These are phyloP conservation scores for Plectosphaerella cucumerina DNA, from an alignment of 2,329 filamentous ascomycete genomes.

Conservation along the genomic window DNA sequence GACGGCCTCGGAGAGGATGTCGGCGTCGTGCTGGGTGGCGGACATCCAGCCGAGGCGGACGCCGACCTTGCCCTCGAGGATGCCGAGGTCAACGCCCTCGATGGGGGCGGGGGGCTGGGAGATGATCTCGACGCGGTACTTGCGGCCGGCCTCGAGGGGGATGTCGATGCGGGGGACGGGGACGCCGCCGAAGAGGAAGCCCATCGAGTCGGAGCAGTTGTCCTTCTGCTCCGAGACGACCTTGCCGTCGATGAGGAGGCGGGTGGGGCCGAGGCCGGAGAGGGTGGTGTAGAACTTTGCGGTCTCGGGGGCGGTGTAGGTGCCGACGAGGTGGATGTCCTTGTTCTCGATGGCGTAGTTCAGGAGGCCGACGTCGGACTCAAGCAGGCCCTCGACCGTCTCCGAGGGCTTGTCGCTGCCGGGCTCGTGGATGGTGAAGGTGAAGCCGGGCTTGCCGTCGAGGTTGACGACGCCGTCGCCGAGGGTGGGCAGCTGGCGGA, in stretches of 20 bases:
- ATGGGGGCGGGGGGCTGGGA: constrained; percentile 21
- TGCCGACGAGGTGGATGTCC: constrained; percentile 14
- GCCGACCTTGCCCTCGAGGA: constrained; percentile 15
- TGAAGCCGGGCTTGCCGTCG: constrained; percentile 13
- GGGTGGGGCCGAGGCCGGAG: constrained; percentile 27
- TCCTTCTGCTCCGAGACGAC: constrained; percentile 26
- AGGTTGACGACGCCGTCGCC: constrained; percentile 15
- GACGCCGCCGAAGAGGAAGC: constrained; percentile 31
- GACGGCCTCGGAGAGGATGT: constrained; percentile 12
- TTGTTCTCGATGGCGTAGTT: constrained; percentile 21
- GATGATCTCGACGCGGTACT: constrained; percentile 24
- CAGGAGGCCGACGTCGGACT: constrained; percentile 14
- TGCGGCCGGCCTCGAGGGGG: constrained; percentile 19
- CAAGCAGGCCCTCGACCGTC: background rate
- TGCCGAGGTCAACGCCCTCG: constrained; percentile 21
- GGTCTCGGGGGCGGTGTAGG: constrained; percentile 14
- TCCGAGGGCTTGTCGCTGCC: constrained; percentile 14
- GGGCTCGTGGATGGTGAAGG: constrained; percentile 19
- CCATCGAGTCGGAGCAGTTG: constrained; percentile 26
- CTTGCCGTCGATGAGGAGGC: constrained; percentile 25
- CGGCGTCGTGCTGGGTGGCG: constrained; percentile 12
- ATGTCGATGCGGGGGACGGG: constrained; percentile 21
- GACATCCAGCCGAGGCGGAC: constrained; percentile 20
- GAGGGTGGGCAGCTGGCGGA: constrained; percentile 26
- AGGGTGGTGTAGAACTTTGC: constrained; percentile 25